Evolutionary conservation across 305 asterid genomes (phyloP), one percentile per base, ranked within the genome.

Genomic region (Fraxinus floribunda): DNA sequence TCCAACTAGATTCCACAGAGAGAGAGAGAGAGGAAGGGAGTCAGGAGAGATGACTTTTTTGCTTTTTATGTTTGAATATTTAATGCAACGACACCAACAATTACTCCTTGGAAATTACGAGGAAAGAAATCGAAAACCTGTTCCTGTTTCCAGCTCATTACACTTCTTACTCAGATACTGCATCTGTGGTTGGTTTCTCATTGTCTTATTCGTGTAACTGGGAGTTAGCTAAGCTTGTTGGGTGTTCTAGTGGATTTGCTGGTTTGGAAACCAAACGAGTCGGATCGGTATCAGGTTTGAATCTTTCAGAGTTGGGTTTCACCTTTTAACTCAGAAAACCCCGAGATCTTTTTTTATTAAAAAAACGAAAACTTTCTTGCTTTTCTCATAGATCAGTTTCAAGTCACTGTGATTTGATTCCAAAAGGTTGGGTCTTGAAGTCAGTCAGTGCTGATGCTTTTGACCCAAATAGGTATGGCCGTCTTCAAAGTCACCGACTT

Each of bases 401-500:
- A 16, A 22, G 30, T 64, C 46, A 55, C 46, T 2, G 11, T 10
- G n/a, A 70, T 20, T 36, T 81, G 34, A 11, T 84, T 75, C 11
- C 44, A 46, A 38, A 71, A 68, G 29, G 30, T 80, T 80, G 68
- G 24, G 83, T 79, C 57, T 6, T 13, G 16, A 36, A 29, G 32
- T 29, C 32, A 60, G 77, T 83, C 80, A 62, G 44, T 38, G 26
- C 41, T 29, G 74, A 39, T 70, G 79, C 68, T 64, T 16, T 60
- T 7, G 80, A 10, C 75, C 18, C 38, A 38, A 68, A 29, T 13
- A 4, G 18, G 2, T 16, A 68, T 11, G 0, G 75, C 38, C 38
- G 7, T 29, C 38, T 29, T 78, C n/a, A 77, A 82, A 79, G 77
- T 46, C 80, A 84, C 87, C 80, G 76, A 62, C 81, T 72, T 77